These are phyloP conservation scores for Diaporthe velutina DNA, from an alignment of 2,329 filamentous ascomycete genomes.

Conservation along the genomic window DNA sequence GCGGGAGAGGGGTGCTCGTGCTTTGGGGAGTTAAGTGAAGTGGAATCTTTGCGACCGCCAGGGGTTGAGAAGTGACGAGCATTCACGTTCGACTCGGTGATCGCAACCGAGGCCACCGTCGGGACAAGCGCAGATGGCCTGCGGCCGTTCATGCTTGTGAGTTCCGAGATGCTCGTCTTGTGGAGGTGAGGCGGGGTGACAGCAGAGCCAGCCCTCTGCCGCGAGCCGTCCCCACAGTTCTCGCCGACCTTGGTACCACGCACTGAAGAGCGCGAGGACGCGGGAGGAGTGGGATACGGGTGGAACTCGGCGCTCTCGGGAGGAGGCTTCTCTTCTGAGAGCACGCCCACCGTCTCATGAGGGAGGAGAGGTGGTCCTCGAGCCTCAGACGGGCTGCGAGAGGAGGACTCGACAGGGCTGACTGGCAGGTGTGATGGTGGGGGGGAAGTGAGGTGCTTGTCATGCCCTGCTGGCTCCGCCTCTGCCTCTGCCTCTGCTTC, in stretches of 20 bases:
- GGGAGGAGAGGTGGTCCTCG: constrained; percentile 51
- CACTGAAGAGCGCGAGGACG: constrained; percentile 62
- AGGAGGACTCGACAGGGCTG: constrained; percentile 43
- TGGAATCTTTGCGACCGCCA: constrained; percentile 65
- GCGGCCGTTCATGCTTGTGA: constrained; percentile 56
- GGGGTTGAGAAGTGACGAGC: constrained; percentile 79
- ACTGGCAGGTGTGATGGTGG: constrained; percentile 42
- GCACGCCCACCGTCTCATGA: constrained; percentile 53
- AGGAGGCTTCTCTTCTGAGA: constrained; percentile 48
- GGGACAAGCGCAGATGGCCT: constrained; percentile 66
- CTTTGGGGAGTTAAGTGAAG: constrained; percentile 66
- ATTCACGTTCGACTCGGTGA: constrained; percentile 73
- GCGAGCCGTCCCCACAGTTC: constrained; percentile 54
- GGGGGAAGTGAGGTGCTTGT: constrained; percentile 41
- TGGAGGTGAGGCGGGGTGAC: constrained; percentile 53
- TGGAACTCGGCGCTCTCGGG: constrained; percentile 51
- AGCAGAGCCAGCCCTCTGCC: constrained; percentile 48
- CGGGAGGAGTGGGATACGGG: constrained; percentile 70
- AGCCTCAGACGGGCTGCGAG: constrained; percentile 42
- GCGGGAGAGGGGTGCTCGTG: constrained; percentile 53
- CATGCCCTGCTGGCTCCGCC: constrained; percentile 10
- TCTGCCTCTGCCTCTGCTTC: constrained; percentile 27
- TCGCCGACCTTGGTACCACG: constrained; percentile 58
- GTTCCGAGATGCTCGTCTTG: constrained; percentile 60
- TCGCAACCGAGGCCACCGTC: constrained; percentile 70